Conservation (phyloP, 352 stramenopile species). For the Phytopythium oedochilum region DNA sequence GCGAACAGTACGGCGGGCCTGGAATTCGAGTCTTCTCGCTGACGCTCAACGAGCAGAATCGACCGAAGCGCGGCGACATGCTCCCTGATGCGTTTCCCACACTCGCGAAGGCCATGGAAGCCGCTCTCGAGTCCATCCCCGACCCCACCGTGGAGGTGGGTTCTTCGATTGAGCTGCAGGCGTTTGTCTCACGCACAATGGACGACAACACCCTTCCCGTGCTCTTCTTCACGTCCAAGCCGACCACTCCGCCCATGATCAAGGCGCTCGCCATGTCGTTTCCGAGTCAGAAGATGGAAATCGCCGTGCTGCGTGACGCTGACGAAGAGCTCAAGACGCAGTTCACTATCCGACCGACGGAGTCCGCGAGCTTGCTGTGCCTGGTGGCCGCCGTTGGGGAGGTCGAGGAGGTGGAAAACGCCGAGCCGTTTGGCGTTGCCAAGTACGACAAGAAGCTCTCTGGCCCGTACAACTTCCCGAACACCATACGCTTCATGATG, state of each 20-base stretch:
- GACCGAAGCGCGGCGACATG: constrained; percentile 31
- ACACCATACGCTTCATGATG: constrained; percentile 63
- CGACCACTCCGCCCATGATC: constrained; percentile 39
- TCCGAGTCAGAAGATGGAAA: constrained; percentile 38
- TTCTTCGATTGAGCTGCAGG: constrained; percentile 47
- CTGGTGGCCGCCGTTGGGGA: constrained; percentile 36
- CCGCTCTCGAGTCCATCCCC: constrained; percentile 44
- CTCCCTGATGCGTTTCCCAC: constrained; percentile 34
- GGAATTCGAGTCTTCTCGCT: constrained; percentile 54
- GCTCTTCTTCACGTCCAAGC: constrained; percentile 59
- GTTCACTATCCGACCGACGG: constrained; percentile 38
- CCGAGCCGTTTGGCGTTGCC: constrained; percentile 52
- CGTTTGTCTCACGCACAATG: constrained; percentile 42
- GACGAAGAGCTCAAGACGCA: constrained; percentile 56
- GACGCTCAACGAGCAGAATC: constrained; percentile 15
- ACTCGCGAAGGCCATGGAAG: constrained; percentile 38
- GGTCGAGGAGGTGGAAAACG: constrained; percentile 7
- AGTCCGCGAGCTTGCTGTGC: constrained; percentile 34
- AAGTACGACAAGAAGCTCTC: constrained; percentile 68
- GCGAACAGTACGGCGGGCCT: constrained; percentile 41
- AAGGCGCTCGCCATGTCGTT: constrained; percentile 62
- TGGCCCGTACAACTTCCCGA: constrained; percentile 57
- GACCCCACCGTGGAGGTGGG: constrained; percentile 36
- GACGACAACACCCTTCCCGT: constrained; percentile 39
- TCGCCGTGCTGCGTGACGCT: constrained; percentile 51